phyloP scores from a whole-genome alignment of 2,329 filamentous ascomycete species.

The Cryphonectria parasitica region DNA sequence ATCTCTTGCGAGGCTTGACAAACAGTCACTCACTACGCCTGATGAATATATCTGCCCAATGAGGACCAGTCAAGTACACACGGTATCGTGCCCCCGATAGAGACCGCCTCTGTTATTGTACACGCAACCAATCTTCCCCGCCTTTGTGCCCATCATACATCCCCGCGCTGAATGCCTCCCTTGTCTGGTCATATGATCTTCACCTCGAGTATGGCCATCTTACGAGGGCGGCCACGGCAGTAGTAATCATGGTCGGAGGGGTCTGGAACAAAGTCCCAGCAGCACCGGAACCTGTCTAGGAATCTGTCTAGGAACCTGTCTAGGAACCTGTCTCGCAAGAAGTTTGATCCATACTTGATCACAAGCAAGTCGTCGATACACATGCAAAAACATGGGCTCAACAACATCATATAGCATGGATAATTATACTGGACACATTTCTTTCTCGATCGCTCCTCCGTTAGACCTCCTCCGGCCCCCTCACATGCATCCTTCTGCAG shows the following conservation, averaged over 20 bases:
- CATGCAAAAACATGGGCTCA: neutral
- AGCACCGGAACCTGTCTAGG: neutral
- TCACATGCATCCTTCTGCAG: too few species aligned
- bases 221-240: neutral
- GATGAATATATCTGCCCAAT: constrained; percentile 14
- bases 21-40: constrained; percentile 5
- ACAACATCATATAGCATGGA: neutral
- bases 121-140: neutral
- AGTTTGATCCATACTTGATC: neutral
- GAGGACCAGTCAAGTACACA: neutral
- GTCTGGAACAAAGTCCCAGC: too few species aligned
- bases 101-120: neutral
- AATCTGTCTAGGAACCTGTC: too few species aligned
- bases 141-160: neutral
- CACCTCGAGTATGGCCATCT: neutral
- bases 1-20: constrained; percentile 5
- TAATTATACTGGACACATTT: neutral
- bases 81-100: neutral
- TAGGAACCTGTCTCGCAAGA: neutral
- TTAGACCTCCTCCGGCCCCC: neutral
- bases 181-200: neutral
- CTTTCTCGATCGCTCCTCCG: neutral
- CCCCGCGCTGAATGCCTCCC: neutral
- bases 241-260: neutral
- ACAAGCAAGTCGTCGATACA: neutral